Conservation (phyloP, 805 yeast genomes). For the Myxozyma sirexii region DNA sequence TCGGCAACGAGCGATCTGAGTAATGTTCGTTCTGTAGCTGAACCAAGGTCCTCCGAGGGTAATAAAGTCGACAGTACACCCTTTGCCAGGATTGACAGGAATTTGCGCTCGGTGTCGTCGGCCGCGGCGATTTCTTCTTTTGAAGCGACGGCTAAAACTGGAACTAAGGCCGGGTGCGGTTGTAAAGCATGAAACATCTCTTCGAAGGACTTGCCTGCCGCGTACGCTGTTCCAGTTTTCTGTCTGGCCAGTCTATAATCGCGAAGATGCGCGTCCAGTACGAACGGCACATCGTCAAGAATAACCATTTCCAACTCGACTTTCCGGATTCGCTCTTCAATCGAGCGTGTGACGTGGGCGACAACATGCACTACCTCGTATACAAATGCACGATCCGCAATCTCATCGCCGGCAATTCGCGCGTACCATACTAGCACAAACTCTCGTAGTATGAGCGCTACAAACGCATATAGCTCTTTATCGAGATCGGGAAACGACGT, state of each 20-base stretch:
- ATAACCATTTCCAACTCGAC: conserved; percentile 46
- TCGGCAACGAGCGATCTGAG: conserved; percentile 49
- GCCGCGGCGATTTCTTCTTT: not conserved
- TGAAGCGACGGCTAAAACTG: conserved; percentile 7
- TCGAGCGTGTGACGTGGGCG: conserved; percentile 47
- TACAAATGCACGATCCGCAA: conserved; percentile 48
- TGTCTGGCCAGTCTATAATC: conserved; percentile 40
- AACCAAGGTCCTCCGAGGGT: conserved; percentile 49
- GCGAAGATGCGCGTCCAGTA: conserved; percentile 47
- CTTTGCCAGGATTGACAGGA: conserved; percentile 45
- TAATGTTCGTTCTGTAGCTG: conserved; percentile 47
- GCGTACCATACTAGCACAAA: conserved; percentile 55
- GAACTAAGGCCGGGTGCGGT: conserved; percentile 45
- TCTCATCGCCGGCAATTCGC: conserved; percentile 40
- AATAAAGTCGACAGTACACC: conserved; percentile 45
- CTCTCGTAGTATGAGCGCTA: conserved; percentile 51
- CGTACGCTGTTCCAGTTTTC: conserved; percentile 41
- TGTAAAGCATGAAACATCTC: conserved; percentile 44
- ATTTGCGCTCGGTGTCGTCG: conserved; percentile 40
- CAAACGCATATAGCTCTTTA: conserved; percentile 50
- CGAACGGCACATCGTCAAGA: conserved; percentile 51
- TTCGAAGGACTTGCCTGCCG: conserved; percentile 43
- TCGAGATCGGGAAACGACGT: conserved; percentile 44
- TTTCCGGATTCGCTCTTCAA: conserved; percentile 42
- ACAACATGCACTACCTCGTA: conserved; percentile 47